Conservation (phyloP, 495 filamentous ascomycete species). For the Penicillium arizonense region DNA sequence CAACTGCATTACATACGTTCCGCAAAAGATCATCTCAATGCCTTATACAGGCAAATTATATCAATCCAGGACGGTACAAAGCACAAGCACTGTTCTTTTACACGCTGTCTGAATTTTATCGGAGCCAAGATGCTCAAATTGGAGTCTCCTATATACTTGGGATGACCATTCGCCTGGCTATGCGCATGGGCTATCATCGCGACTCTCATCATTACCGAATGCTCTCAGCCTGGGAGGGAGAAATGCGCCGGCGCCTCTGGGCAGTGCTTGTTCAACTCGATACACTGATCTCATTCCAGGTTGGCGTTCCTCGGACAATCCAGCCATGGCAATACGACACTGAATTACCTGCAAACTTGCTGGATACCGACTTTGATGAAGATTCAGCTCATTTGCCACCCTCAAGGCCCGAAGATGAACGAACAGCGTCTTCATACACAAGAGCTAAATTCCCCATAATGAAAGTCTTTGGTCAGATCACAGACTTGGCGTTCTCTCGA, state of each 20-base stretch:
- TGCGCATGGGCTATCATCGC: slow-evolving; percentile 48
- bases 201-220: slow-evolving; percentile 38
- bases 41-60: slow-evolving; percentile 35
- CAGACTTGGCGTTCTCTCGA: slow-evolving; percentile 43
- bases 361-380: slow-evolving; percentile 44
- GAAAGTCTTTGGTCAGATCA: slow-evolving; percentile 41
- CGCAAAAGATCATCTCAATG: slow-evolving; percentile 31
- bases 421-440: slow-evolving; percentile 35
- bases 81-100: slow-evolving; percentile 41
- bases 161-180: slow-evolving; percentile 38
- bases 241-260: slow-evolving; percentile 48
- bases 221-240: slow-evolving; percentile 38
- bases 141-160: slow-evolving; percentile 38
- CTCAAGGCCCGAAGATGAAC: slow-evolving; percentile 32
- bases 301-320: slow-evolving; percentile 44
- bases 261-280: slow-evolving; percentile 38
- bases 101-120: slow-evolving; percentile 35
- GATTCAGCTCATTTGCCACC: slow-evolving; percentile 33
- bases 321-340: slow-evolving; percentile 45
- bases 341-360: slow-evolving; percentile 38
- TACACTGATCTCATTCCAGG: slow-evolving; percentile 42
- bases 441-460: slow-evolving; percentile 42
- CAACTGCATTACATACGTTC: slow-evolving; percentile 21
- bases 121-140: slow-evolving; percentile 33
- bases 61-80: slow-evolving; percentile 30